Conservation (phyloP, 176 grass and related monocot species). For the Dendrocalamus sinicus region DNA sequence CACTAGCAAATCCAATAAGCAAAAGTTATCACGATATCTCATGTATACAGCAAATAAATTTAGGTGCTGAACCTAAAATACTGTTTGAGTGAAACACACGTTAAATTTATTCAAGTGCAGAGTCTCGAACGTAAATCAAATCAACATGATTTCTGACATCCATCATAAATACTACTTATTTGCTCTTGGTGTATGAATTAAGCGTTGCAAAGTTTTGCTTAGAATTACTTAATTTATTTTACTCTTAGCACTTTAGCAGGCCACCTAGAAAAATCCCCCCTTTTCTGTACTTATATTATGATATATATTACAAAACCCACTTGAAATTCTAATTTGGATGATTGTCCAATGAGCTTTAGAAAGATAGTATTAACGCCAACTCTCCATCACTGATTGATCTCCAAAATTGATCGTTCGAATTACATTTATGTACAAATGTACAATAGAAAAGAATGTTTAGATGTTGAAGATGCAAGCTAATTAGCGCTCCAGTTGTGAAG, state of each 20-base stretch:
- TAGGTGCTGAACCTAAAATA: conserved; percentile 30
- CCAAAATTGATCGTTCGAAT: background rate
- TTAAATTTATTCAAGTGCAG: background rate
- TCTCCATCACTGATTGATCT: background rate
- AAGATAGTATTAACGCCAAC: conserved; percentile 20
- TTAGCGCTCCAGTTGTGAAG: conserved; percentile 16
- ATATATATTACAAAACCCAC: background rate
- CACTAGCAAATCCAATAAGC: conserved; percentile 20
- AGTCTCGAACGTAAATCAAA: conserved; percentile 8
- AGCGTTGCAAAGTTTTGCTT: background rate
- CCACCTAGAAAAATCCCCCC: background rate
- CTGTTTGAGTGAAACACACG: background rate
- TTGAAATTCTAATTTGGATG: conserved; percentile 12
- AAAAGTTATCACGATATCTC: conserved; percentile 14
- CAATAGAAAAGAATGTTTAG: conserved; percentile 25
- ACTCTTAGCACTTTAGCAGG: background rate
- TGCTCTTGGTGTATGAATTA: conserved; percentile 16
- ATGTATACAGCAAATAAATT: background rate
- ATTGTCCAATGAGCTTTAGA: conserved; percentile 5
- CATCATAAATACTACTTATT: conserved; percentile 29
- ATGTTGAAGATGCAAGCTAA: conserved; percentile 24
- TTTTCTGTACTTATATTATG: background rate
- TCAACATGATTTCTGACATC: conserved; percentile 22
- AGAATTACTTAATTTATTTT: conserved; percentile 29
- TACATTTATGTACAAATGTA: background rate